Evolutionary conservation across 805 yeast species (phyloP), one percentile per base, ranked within the genome.

Genomic region (Candida namnaoensis): DNA sequence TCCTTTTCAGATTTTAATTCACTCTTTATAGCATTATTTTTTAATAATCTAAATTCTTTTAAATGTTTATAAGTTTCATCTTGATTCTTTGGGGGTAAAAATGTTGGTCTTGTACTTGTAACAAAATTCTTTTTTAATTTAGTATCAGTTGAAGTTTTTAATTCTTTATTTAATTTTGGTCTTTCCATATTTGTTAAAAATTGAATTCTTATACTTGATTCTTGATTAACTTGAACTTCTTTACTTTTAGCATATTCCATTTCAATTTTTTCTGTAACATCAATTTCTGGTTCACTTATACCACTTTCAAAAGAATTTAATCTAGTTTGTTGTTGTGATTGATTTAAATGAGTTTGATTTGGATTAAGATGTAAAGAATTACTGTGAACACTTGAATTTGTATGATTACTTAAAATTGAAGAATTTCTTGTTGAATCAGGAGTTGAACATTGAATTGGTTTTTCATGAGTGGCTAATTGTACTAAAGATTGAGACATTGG

Each of bases 41-140:
- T 57, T 35, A 77, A 45, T 27, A 55, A 48, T 41, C 76, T 73
- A 43, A 73, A 77, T 50, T 78, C 80, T 36, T 60, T 58, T 36
- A 73, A 64, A 53, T 82, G 90, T 44, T 69, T 74, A 27, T 57
- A 41, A 14, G 72, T 70, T 49, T 82, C 88, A 15, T 60, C 57
- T 14, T 60, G 54, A 25, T 72, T 59, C 54, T 82, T 82, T 36
- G 88, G 86, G 0, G 91, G 90, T 34, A 82, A 59, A 64, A 77
- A 73, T 1, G 70, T 59, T 25, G 85, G 88, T 41, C 91, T 61
- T 0, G 88, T 80, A 24, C 66, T 63, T 0, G 81, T 58, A 12
- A 68, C 47, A 41, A 61, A 52, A 10, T 53, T 47, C 36, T 43
- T 30, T 36, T 50, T 49, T 15, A 38, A n/a, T 11, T 40, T 42